Evolutionary conservation across 2,329 filamentous ascomycete species (phyloP).

Genomic region (Coniochaeta sp.): DNA sequence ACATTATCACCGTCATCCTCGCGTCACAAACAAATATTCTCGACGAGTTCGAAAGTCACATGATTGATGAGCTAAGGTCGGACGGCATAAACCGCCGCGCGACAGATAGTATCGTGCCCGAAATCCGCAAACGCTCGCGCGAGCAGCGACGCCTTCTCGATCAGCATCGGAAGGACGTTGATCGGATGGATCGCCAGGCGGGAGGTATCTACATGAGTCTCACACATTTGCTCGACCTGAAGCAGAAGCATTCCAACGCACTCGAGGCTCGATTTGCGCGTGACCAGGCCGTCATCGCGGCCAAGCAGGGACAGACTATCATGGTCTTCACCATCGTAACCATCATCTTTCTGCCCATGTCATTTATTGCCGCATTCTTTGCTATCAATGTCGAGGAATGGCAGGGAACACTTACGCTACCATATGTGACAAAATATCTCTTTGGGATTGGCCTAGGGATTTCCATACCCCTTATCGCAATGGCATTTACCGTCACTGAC

Average conservation of each 20-base stretch:
- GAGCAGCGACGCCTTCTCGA: slow-evolving; percentile 3
- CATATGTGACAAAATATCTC: slow-evolving; percentile 19
- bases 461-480: slow-evolving; percentile 27
- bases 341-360: slow-evolving; percentile 35
- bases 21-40: slow-evolving; percentile 40
- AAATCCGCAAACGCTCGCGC: slow-evolving; percentile 4
- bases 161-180: slow-evolving; percentile 3
- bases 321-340: slow-evolving; percentile 39
- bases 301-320: slow-evolving; percentile 37
- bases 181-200: slow-evolving; percentile 3
- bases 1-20: slow-evolving; percentile 50
- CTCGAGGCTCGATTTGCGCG: slow-evolving; percentile 56
- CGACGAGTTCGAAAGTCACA: slow-evolving; percentile 34
- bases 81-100: slow-evolving; percentile 6
- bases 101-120: slow-evolving; percentile 8
- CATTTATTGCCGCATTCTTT: slow-evolving; percentile 35
- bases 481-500: slow-evolving; percentile 28
- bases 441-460: slow-evolving; percentile 32
- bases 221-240: slow-evolving; percentile 57
- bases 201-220: slow-evolving; percentile 18
- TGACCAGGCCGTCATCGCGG: slow-evolving; percentile 48
- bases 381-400: slow-evolving; percentile 38
- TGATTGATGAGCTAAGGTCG: slow-evolving; percentile 26
- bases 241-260: slow-evolving; percentile 63
- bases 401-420: slow-evolving; percentile 11